Percentiles rank a stretch among this genome's conserved stretches.
These are phyloP conservation scores for Ilex asprella DNA, from an alignment of 257 asterid species.

Conservation along the genomic window DNA sequence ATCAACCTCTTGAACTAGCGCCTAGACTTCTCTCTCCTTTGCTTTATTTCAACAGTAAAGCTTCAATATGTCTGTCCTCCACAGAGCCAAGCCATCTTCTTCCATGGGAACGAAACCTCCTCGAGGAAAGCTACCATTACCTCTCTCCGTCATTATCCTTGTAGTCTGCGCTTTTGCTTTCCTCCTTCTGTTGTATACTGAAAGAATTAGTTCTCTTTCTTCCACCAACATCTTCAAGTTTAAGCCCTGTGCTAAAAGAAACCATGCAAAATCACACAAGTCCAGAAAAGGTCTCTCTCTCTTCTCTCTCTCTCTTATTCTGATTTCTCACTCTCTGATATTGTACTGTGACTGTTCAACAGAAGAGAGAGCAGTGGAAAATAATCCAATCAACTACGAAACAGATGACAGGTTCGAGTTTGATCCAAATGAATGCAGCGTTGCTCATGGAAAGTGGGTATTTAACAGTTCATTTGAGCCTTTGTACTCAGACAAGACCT, in stretches of 20 bases:
- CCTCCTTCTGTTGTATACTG: conserved; percentile 49
- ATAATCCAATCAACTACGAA: conserved; percentile 37
- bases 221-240: conserved; percentile 38
- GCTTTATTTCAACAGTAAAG: conserved; percentile 2
- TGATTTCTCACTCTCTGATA: background rate
- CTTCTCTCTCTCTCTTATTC: background rate
- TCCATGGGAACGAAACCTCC: conserved; percentile 40
- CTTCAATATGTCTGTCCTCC: conserved; percentile 4
- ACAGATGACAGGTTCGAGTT: conserved; percentile 75
- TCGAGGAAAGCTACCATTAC: conserved; percentile 40
- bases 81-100: conserved; percentile 1
- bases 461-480: conserved; percentile 63
- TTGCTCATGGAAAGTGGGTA: conserved; percentile 74
- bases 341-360: conserved; percentile 6
- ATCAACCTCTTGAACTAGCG: conserved; percentile 24
- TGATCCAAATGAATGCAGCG: conserved; percentile 72
- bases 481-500: conserved; percentile 53
- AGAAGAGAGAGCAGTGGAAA: conserved; percentile 27
- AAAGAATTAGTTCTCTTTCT: conserved; percentile 40
- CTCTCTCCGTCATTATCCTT: conserved; percentile 33
- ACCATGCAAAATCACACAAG: conserved; percentile 28
- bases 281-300: conserved; percentile 14
- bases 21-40: background rate
- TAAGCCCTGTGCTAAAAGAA: conserved; percentile 45
- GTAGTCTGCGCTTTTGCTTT: conserved; percentile 41